phyloP scores from a whole-genome alignment of 2,329 filamentous ascomycete species.

The Curvularia hawaiiensis region DNA sequence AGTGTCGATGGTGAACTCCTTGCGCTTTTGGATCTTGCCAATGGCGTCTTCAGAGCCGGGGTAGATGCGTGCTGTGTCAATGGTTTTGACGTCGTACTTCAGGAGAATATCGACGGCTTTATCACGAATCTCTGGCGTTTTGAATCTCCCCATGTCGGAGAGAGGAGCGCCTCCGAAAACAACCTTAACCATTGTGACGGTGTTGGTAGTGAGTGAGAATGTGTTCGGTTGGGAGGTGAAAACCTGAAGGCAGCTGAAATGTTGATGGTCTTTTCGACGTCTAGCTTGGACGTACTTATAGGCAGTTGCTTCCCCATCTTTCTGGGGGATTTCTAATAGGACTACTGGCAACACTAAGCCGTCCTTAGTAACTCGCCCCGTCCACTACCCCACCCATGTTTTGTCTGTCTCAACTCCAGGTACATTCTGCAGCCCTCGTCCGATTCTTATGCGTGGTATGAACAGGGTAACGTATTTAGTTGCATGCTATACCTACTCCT shows the following conservation, averaged over 20 bases:
- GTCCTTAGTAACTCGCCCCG: neutral
- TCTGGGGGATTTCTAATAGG: neutral
- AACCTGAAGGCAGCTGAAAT: neutral
- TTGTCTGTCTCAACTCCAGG: no score
- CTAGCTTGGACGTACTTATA: constrained; percentile 5
- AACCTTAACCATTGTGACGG: constrained; percentile 39
- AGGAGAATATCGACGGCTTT: constrained; percentile 40
- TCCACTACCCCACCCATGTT: no score
- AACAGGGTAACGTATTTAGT: neutral
- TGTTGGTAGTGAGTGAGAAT: neutral
- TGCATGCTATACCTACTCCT: neutral
- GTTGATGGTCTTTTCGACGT: constrained; percentile 1
- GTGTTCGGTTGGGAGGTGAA: neutral
- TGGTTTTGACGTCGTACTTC: constrained; percentile 39
- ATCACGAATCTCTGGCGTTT: constrained; percentile 15
- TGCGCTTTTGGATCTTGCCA: constrained; percentile 47
- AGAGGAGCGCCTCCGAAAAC: constrained; percentile 45
- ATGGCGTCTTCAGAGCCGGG: constrained; percentile 50
- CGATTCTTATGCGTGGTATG: neutral
- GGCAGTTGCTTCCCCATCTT: neutral
- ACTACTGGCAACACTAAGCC: neutral
- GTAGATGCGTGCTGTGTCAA: constrained; percentile 53
- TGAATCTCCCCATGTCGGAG: constrained; percentile 22
- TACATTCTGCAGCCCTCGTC: no score
- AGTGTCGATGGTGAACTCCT: constrained; percentile 54